Conservation (phyloP, 2,329 filamentous ascomycete genomes). For the Periconia macrospinosa region DNA sequence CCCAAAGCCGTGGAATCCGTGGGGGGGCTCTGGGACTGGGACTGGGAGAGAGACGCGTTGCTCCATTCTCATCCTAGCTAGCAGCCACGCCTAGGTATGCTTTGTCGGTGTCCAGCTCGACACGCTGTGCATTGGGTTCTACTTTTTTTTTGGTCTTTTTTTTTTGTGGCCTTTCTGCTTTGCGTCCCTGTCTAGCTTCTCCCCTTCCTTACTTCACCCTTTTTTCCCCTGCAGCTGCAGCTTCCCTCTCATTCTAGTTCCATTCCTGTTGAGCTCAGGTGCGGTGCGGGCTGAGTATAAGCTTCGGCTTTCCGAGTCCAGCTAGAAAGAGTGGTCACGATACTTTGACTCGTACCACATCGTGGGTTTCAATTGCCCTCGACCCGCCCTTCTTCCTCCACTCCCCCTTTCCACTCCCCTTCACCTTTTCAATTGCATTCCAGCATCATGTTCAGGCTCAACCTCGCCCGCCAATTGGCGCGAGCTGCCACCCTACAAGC, state of each 20-base stretch:
- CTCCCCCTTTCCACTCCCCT: background rate
- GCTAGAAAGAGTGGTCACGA: background rate
- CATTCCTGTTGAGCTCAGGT: background rate
- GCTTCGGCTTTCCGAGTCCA: background rate
- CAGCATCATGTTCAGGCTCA: constrained; percentile 38
- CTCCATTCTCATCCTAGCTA: no score
- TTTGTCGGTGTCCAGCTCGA: background rate
- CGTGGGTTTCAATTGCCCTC: constrained; percentile 1
- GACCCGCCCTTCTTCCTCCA: background rate
- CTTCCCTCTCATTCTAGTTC: constrained; percentile 2
- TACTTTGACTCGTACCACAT: background rate
- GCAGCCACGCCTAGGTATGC: no score
- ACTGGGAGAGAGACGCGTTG: no score
- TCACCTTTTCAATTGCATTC: background rate
- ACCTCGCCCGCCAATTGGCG: constrained; percentile 32
- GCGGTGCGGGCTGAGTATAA: constrained; percentile 9
- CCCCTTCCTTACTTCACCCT: background rate
- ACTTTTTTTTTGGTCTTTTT: no score
- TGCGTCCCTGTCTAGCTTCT: background rate
- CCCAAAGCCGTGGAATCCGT: no score
- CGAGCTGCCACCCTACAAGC: constrained; percentile 29
- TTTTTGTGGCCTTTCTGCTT: background rate
- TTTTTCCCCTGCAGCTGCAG: background rate
- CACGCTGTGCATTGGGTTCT: background rate
- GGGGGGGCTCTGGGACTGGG: no score